Evolutionary conservation across 2,329 filamentous ascomycete species (phyloP).

Genomic region (Hymenotorrendiella dingleyae): DNA sequence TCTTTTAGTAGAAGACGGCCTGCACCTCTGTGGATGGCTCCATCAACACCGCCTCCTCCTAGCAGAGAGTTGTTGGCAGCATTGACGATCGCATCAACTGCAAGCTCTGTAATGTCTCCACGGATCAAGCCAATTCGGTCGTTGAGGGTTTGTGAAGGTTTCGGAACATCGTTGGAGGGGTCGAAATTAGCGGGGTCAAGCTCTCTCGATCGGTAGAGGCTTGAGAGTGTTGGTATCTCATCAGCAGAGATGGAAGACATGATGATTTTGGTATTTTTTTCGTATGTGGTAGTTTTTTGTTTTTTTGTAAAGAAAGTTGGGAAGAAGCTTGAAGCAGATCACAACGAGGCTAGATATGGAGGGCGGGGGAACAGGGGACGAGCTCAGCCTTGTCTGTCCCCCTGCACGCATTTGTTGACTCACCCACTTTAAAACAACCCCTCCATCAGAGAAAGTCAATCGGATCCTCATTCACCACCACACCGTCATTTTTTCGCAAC

Average conservation of each 20-base stretch:
- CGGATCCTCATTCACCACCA: too few relatives aligned
- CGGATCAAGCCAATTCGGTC: conserved; percentile 63
- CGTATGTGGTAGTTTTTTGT: background rate
- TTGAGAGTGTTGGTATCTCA: conserved; percentile 29
- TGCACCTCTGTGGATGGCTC: conserved; percentile 79
- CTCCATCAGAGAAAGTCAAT: conserved; percentile 1
- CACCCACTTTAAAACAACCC: conserved; percentile 1
- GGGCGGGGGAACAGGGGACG: too few relatives aligned
- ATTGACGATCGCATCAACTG: conserved; percentile 83
- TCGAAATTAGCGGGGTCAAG: conserved; percentile 22
- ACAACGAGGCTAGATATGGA: too few relatives aligned
- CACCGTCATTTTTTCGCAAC: too few relatives aligned
- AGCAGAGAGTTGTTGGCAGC: conserved; percentile 75
- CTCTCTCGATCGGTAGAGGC: conserved; percentile 29
- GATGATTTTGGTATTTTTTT: conserved; percentile 15
- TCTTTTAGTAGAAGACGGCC: conserved; percentile 63
- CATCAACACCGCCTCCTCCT: conserved; percentile 87
- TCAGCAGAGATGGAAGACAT: conserved; percentile 24
- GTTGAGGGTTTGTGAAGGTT: conserved; percentile 55
- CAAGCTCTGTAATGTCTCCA: conserved; percentile 75
- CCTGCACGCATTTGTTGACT: too few relatives aligned
- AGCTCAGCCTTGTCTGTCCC: too few relatives aligned
- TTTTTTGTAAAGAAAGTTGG: too few relatives aligned
- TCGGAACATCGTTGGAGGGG: conserved; percentile 10
- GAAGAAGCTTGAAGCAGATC: too few relatives aligned